Base-by-base conservation (phyloP, 305 asterid species). In the Solanum chacoense region DNA sequence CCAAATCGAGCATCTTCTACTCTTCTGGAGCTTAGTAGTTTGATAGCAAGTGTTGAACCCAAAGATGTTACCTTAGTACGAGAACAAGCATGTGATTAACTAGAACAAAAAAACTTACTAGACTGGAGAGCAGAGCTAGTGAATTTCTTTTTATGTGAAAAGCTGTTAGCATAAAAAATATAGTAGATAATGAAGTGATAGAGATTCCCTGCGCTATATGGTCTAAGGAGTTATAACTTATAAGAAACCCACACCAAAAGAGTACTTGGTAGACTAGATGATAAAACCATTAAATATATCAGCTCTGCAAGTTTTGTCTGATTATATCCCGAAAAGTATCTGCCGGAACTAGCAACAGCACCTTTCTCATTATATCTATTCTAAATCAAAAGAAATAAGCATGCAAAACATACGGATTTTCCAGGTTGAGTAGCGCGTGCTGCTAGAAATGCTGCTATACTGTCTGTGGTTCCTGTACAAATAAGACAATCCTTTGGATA, bases 391-490 rank as follows among this genome's bases (percentile, higher is more conserved):
- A 87, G 31, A 85, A 42, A 65, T 10, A 71, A 86, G 88, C 63
- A 18, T 3, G 28, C 42, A 55, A 59, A 80, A 88, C 95, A 94
- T 93, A 97, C 98, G 87, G 98, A 95, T 93, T 96, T 93, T 91
- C 99, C 99, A 38, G 98, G 97, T 90, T 91, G 93, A 92, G 92
- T 91, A 75, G 96, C 98, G 22, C 97, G 94, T 89, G 98, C 98
- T 28, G 99, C 97, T 88, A 97, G 95, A 90, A 97, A 95, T 86
- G 98, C 99, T 88, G 98, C 98, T 78, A 97, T 93, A 90, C 99
- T 97, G 89, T 96, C 99, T 6, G 99, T 97, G 89, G 99, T 96
- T 90, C 99, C 99, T 7, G 98, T 92, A 94, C 99, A 94, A 89
- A 95, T 92, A 85, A 93, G 90, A 91, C 98, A 97, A 89, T 93